A percentile compares a stretch with the other conserved stretches of the same genome.
Conservation (phyloP, 2,329 filamentous ascomycete genomes). For the Aspergillus brunneoviolaceus region DNA sequence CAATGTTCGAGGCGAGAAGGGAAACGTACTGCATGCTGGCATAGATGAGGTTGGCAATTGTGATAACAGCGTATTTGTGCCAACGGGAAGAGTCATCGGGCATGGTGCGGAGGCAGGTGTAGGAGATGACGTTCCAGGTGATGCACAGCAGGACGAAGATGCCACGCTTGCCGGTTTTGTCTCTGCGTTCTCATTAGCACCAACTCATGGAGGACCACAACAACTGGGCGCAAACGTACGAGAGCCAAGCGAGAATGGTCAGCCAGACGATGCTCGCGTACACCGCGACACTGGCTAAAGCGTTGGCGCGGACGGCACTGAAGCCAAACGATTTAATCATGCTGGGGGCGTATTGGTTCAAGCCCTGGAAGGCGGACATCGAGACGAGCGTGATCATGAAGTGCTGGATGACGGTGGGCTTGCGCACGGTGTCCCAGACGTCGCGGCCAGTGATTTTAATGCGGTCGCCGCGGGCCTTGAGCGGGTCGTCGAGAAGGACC, state of each 20-base stretch:
- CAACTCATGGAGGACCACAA: neutral
- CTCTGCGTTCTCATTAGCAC: constrained; percentile 22
- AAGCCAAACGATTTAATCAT: constrained; percentile 58
- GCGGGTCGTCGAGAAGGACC: constrained; percentile 47
- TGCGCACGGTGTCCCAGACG: constrained; percentile 37
- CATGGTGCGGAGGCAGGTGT: constrained; percentile 33
- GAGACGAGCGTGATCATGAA: constrained; percentile 49
- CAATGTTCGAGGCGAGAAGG: neutral
- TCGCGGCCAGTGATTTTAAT: constrained; percentile 40
- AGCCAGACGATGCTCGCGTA: constrained; percentile 32
- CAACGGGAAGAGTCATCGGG: constrained; percentile 24
- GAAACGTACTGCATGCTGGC: constrained; percentile 39
- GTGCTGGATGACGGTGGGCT: constrained; percentile 56
- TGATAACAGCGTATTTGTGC: constrained; percentile 32
- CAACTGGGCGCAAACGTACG: constrained; percentile 18
- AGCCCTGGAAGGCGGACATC: constrained; percentile 51
- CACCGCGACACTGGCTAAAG: constrained; percentile 54
- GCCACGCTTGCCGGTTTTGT: constrained; percentile 34
- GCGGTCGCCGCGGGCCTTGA: constrained; percentile 34
- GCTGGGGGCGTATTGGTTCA: constrained; percentile 55
- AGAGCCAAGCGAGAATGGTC: constrained; percentile 24
- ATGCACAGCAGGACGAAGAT: constrained; percentile 36
- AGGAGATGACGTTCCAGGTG: constrained; percentile 42
- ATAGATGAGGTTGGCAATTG: constrained; percentile 30
- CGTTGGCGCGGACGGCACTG: constrained; percentile 50